Evolutionary conservation across 306 rosid genomes (phyloP), one percentile per base, ranked within the genome.

Genomic region (Abrus precatorius): DNA sequence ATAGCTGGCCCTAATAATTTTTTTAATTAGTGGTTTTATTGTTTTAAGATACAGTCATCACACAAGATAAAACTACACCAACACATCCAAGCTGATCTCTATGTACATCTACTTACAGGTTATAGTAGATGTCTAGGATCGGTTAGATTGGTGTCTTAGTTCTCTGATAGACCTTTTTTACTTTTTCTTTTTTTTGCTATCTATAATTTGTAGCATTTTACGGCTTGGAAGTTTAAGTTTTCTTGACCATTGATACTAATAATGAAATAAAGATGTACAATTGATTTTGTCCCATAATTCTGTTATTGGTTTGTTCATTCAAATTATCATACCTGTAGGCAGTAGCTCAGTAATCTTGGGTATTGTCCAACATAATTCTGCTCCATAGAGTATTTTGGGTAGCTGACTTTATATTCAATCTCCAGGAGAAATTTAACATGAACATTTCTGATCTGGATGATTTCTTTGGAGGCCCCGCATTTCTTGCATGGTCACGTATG

Each of bases 401-500:
- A 60, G 2, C 57, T 75, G 76, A 77, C 75, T 0, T 75, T 14
- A 14, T 80, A 43, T 75, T 80, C 69, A 40, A 77, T 50, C 80
- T 84, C 27, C 84, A 84, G 86, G 92, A 94, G 87, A 92, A 90
- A 83, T 94, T 89, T 86, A 92, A 94, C 72, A 65, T 90, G 61
- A 92, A 86, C 85, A 83, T 7, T 76, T 86, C 91, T 13, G 89
- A 92, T 75, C 87, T 94, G 89, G 85, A 94, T 71, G 92, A 90
- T 83, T 94, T 92, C 90, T 94, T 94, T 60, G 97, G 98, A 77
- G 98, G 98, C 73, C 98, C 98, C 1, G 98, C 96, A 12, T 94
- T 94, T 85, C 98, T 94, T 82, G 92, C 98, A 5, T 94, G 98
- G 94, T 94, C 96, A 68, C 94, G 97, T 14, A 92, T 94, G 98